Conservation (phyloP, 768 basidiomycete species). For the Leccinum boreale region DNA sequence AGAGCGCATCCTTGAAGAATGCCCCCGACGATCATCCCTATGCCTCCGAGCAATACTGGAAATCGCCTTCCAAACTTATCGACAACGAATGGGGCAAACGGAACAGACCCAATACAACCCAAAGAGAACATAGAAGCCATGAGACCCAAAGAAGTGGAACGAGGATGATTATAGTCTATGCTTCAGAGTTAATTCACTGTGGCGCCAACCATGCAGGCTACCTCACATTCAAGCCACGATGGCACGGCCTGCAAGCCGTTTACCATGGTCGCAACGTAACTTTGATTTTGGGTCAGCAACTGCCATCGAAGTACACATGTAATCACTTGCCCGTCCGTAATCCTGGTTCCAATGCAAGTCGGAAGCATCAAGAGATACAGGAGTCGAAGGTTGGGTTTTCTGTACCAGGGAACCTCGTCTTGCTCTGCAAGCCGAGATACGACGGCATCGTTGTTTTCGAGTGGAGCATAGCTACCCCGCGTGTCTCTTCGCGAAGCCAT, state of each 20-base stretch:
- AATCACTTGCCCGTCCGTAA: constrained; percentile 15
- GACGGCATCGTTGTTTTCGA: constrained; percentile 1
- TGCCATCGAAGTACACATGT: not conserved
- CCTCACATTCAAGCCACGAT: not conserved
- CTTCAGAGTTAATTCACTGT: not conserved
- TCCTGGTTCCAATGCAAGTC: constrained; percentile 19
- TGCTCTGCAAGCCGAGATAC: constrained; percentile 25
- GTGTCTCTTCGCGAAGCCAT: constrained; percentile 2
- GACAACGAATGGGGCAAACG: not conserved
- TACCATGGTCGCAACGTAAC: not conserved
- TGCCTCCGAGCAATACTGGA: not conserved
- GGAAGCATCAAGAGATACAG: constrained; percentile 58
- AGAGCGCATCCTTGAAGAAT: not conserved
- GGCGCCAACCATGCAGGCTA: not conserved
- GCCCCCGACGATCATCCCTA: not conserved
- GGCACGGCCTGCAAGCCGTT: not conserved
- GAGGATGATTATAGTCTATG: not conserved
- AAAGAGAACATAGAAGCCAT: not conserved
- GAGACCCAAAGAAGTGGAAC: not conserved
- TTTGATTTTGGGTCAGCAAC: not conserved
- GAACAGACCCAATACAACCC: not conserved
- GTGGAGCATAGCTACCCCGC: not conserved
- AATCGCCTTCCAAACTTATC: not conserved
- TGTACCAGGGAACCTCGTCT: constrained; percentile 59
- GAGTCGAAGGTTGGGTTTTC: constrained; percentile 53